A percentile compares a stretch with the other conserved stretches of the same genome.
Evolutionary conservation across 108 stramenopile species (phyloP).

Genomic region (Mediolabrus comicus): DNA sequence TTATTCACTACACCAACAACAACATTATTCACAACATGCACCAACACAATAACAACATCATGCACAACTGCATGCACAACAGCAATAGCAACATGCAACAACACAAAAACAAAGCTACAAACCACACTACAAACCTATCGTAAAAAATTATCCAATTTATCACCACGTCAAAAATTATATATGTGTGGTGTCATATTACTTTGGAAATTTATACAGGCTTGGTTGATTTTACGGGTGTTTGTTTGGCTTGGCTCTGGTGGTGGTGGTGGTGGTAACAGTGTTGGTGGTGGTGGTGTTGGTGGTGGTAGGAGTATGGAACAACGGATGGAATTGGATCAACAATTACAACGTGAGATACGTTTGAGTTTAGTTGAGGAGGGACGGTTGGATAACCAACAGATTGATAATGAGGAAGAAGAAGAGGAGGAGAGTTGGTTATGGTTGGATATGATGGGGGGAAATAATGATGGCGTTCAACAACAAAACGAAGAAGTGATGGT

Average conservation of each 20-base stretch:
- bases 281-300: neutral
- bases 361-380: neutral
- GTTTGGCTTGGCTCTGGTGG: neutral
- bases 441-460: neutral
- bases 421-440: neutral
- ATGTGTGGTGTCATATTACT: neutral
- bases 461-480: neutral
- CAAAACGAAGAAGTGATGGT: neutral
- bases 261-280: neutral
- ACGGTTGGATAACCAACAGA: neutral
- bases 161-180: neutral
- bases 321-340: neutral
- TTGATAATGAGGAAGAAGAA: neutral
- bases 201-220: conserved; percentile 7
- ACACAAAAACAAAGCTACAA: neutral
- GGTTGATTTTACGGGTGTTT: neutral
- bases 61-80: neutral
- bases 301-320: neutral
- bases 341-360: neutral
- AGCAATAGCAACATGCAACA: neutral
- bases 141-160: neutral
- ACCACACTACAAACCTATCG: neutral
- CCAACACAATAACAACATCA: too few relatives aligned
- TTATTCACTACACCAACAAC: too few relatives aligned
- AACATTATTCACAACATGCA: too few relatives aligned